Percentiles rank a stretch among this genome's conserved stretches.
Evolutionary conservation across 352 stramenopile species (phyloP).

Genomic region (Pythium aristosporum): DNA sequence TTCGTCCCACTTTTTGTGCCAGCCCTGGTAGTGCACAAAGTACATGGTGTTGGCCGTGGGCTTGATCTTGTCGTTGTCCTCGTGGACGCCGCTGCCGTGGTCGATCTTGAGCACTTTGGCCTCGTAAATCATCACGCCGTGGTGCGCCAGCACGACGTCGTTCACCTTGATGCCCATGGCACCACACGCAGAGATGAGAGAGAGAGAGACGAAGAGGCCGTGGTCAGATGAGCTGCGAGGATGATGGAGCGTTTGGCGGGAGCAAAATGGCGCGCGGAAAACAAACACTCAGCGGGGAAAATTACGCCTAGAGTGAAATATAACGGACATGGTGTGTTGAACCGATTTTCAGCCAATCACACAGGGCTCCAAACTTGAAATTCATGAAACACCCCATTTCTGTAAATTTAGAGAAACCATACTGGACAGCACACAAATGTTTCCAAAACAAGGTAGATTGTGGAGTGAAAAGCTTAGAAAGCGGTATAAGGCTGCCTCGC

Average conservation of each 20-base stretch:
- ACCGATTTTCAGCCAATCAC: conserved; percentile 2
- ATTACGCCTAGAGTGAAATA: not conserved
- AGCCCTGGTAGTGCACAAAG: conserved; percentile 91
- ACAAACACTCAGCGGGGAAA: not conserved
- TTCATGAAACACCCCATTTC: too few species aligned
- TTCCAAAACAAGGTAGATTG: not conserved
- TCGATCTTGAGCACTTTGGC: conserved; percentile 85
- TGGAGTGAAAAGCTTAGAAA: too few species aligned
- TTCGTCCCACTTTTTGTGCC: conserved; percentile 92
- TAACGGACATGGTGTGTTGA: not conserved
- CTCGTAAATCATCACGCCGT: conserved; percentile 86
- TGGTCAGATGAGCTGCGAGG: not conserved
- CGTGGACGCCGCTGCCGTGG: conserved; percentile 53
- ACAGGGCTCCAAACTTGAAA: not conserved
- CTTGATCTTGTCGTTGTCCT: conserved; percentile 33
- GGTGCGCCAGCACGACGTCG: conserved; percentile 72
- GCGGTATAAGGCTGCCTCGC: conserved; percentile 4
- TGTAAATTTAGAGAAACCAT: not conserved
- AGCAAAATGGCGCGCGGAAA: conserved; percentile 1
- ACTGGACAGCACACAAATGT: not conserved
- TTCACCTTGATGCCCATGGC: conserved; percentile 64
- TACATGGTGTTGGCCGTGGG: conserved; percentile 49
- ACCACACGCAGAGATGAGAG: not conserved
- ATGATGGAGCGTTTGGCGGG: not conserved
- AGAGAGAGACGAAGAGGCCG: not conserved